Percentiles rank a stretch among this genome's conserved stretches.
Evolutionary conservation across 352 stramenopile genomes (phyloP).

Genomic region (Pythium insidiosum): DNA sequence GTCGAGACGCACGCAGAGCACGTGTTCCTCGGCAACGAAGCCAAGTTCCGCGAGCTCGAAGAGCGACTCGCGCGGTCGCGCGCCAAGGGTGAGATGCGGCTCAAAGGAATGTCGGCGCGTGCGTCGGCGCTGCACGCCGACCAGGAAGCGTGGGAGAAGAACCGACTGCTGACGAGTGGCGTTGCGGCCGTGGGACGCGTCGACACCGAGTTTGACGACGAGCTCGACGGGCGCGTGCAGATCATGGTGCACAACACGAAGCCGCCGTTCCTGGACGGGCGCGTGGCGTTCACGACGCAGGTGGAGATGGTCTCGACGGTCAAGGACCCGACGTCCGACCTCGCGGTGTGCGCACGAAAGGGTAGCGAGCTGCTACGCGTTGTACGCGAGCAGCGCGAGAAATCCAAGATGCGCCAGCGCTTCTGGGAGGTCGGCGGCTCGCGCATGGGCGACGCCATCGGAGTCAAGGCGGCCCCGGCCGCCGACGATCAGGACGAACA

Average conservation of each 20-base stretch:
- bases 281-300: constrained; percentile 94
- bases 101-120: constrained; percentile 85
- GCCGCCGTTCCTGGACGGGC: constrained; percentile 94
- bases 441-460: constrained; percentile 95
- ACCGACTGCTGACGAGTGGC: constrained; percentile 92
- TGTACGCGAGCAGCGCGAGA: constrained; percentile 73
- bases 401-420: constrained; percentile 94
- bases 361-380: no score
- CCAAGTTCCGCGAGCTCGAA: constrained; percentile 90
- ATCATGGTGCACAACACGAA: constrained; percentile 98
- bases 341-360: constrained; percentile 92
- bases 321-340: constrained; percentile 93
- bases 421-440: constrained; percentile 99
- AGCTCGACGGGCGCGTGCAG: constrained; percentile 92
- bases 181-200: constrained; percentile 75
- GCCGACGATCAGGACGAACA: constrained; percentile 56
- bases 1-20: constrained; percentile 52
- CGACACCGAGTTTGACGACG: constrained; percentile 88
- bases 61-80: constrained; percentile 79
- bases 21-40: constrained; percentile 88
- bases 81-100: constrained; percentile 80
- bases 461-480: constrained; percentile 66
- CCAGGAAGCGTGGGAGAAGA: constrained; percentile 98
- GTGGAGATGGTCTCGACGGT: constrained; percentile 94
- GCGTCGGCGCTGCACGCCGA: constrained; percentile 92